Evolutionary conservation across 2,329 filamentous ascomycete genomes (phyloP), one percentile per base, ranked within the genome.

Genomic region (Penicillium aurantiogriseum): DNA sequence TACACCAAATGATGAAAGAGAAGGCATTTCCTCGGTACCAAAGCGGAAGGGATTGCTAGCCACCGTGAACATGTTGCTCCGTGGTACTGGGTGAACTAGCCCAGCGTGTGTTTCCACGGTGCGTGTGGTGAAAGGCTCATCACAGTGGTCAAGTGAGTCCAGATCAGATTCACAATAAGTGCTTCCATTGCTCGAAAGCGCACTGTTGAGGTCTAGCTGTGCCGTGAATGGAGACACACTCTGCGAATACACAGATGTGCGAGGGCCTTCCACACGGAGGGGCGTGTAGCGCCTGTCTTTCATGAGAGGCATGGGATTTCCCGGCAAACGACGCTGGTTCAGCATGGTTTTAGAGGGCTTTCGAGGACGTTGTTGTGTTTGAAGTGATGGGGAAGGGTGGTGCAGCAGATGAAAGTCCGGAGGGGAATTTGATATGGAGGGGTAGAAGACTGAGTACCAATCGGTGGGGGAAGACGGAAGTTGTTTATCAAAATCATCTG

Each of bases 51-150:
- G 57, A 29, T 58, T 55, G 35, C 52, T 57, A 6, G 50, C 21
- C 3, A 54, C 27, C 23, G 59, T 54, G 42, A 8, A 33, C 35
- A 53, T 51, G 15, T 15, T 43, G 21, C n/a, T 43, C 10, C 13
- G 51, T n/a, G 57, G 57, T 21, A 56, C 43, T 33, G 64, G 59
- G 21, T 68, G 64, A 5, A 58, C 35, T 10, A 57, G 55, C 23
- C 31, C 31, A 15, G 29, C 35, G 5, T 54, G 33, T 2, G n/a
- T n/a, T 10, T 47, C 39, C 6, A 11, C 23, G 1, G 2, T 17
- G 9, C 8, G 29, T 13, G 43, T 15, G 7, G 3, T 19, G 5
- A 51, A 51, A 4, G 52, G 23, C 6, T 56, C 40, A 0, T 51
- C 46, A 11, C 38, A 36, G 0, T 21, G 35, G 6, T 56, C 51